A percentile compares a stretch with the other conserved stretches of the same genome.
phyloP scores from a whole-genome alignment of 805 yeast genomes.

The Candida mattraensis region DNA sequence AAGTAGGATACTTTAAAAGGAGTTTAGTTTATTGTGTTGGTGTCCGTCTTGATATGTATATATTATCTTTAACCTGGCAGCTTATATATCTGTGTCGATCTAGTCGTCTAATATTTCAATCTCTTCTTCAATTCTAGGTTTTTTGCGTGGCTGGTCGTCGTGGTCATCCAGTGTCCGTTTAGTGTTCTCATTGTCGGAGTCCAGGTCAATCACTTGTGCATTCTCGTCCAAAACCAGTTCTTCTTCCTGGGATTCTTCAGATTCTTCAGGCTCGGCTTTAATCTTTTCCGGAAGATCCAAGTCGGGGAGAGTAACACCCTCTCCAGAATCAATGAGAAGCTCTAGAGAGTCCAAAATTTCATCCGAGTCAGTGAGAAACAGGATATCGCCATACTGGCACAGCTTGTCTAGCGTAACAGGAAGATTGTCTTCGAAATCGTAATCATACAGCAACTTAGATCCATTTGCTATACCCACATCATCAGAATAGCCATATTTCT shows the following conservation, averaged over 20 bases:
- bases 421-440: conserved; percentile 82
- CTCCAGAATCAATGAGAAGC: conserved; percentile 43
- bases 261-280: conserved; percentile 19
- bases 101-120: conserved; percentile 7
- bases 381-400: conserved; percentile 55
- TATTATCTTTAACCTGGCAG: too few species aligned
- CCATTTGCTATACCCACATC: conserved; percentile 51
- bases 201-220: conserved; percentile 20
- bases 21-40: neutral
- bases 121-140: conserved; percentile 11
- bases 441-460: conserved; percentile 71
- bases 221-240: conserved; percentile 22
- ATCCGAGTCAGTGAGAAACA: conserved; percentile 79
- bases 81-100: too few species aligned
- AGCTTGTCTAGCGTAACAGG: conserved; percentile 47
- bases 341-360: conserved; percentile 65
- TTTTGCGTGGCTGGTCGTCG: conserved; percentile 17
- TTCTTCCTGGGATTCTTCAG: conserved; percentile 25
- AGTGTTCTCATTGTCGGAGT: conserved; percentile 14
- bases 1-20: conserved; percentile 8
- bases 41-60: neutral
- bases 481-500: conserved; percentile 53
- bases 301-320: conserved; percentile 22
- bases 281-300: conserved; percentile 21
- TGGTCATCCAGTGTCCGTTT: conserved; percentile 15